Evolutionary conservation across 192 early-diverging fungal species (phyloP), one percentile per base, ranked within the genome.

Genomic region (Coemansia sp.): DNA sequence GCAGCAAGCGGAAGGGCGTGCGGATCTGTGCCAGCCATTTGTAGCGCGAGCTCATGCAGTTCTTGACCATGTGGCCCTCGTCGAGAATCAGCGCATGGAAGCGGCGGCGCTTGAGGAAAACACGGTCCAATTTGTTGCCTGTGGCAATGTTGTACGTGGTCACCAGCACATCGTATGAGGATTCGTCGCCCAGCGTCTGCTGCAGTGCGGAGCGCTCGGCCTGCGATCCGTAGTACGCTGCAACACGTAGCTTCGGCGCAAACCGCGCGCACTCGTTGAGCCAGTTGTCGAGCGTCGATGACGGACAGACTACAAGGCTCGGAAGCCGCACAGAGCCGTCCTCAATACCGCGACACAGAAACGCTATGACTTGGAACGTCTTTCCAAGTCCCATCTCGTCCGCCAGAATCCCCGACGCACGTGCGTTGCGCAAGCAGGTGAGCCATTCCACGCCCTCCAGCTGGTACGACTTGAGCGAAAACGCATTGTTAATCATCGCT

Each of bases 251-350:
- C 0, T 62, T 42, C 0, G 90, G 90, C 19, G 87, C 85, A 69
- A 90, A 90, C 67, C 81, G 81, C 45, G 81, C 78, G 66, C 95
- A 91, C 80, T 97, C 95, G 57, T 93, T 90, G 57, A 92, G 62
- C 95, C 95, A 97, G 78, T 97, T 97, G 16, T 89, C 88, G n/a
- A 94, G 62, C 8, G 93, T 94, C 16, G 95, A 95, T 7, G 95
- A 83, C 22, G 95, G 95, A 4, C 93, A 93, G 46, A 97, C 83
- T 12, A 97, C 82, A 36, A 97, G 64, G 70, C 90, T 90, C 6
- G 93, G 92, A 0, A 90, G 88, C 1, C 73, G 61, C 19, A 65
- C 63, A 0, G 62, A 39, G 1, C 36, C 65, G 3, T 73, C 67
- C 54, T 82, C 75, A 1, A 84, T 62, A 4, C 86, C 77, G 42